These are phyloP conservation scores for Phytophthora chlamydospora DNA, from an alignment of 352 stramenopile species.

Conservation along the genomic window DNA sequence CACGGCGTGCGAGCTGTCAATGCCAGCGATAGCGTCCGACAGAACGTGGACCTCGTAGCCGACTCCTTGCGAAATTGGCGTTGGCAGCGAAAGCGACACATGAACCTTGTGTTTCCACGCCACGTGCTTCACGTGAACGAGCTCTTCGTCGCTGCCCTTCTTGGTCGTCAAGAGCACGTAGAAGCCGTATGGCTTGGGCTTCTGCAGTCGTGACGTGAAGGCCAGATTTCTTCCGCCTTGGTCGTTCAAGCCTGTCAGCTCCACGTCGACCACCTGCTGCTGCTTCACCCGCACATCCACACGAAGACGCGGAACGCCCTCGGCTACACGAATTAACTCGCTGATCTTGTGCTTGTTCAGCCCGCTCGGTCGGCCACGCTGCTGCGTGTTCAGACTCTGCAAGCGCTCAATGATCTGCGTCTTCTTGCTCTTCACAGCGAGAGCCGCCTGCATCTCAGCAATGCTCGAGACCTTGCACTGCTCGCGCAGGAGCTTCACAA, in stretches of 20 bases:
- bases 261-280: conserved; percentile 37
- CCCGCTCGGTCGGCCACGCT: conserved; percentile 17
- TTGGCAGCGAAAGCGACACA: conserved; percentile 39
- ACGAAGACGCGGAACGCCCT: conserved; percentile 51
- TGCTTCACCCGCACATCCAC: conserved; percentile 33
- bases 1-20: conserved; percentile 37
- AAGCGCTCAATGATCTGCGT: conserved; percentile 41
- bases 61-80: not conserved
- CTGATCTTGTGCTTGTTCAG: conserved; percentile 46
- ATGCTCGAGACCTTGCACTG: conserved; percentile 40
- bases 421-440: conserved; percentile 41
- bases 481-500: conserved; percentile 36
- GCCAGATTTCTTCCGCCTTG: conserved; percentile 36
- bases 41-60: conserved; percentile 49
- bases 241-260: conserved; percentile 44
- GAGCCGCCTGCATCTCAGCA: conserved; percentile 39
- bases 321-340: conserved; percentile 51
- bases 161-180: conserved; percentile 64
- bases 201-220: conserved; percentile 55
- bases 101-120: conserved; percentile 48
- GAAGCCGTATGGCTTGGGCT: conserved; percentile 74
- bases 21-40: conserved; percentile 62
- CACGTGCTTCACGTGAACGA: conserved; percentile 73
- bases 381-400: conserved; percentile 27
- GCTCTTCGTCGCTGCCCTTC: conserved; percentile 12